These are phyloP conservation scores for Verbena officinalis DNA, from an alignment of 257 asterid genomes.

Conservation along the genomic window DNA sequence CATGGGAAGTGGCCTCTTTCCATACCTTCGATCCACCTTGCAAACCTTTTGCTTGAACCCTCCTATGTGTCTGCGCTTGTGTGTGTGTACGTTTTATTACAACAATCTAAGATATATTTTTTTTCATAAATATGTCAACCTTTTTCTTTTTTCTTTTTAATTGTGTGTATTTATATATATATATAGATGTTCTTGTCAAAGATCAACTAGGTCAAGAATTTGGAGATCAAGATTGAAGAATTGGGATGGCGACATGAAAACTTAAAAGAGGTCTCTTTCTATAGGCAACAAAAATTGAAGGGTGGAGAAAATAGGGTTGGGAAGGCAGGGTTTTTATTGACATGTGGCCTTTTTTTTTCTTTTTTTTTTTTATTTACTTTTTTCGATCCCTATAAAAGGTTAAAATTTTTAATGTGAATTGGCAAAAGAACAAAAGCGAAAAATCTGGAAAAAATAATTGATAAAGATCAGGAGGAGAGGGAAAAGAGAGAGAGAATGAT, in stretches of 20 bases:
- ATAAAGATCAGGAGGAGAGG: background rate
- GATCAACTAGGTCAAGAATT: too few species aligned
- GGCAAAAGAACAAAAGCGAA: background rate
- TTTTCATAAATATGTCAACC: background rate
- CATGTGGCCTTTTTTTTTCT: background rate
- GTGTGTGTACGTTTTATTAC: background rate
- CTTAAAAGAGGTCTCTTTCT: slow-evolving; percentile 1
- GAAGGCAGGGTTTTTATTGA: slow-evolving; percentile 16
- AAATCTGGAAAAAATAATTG: background rate
- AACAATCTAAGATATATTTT: background rate
- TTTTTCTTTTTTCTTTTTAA: background rate
- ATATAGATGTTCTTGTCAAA: background rate
- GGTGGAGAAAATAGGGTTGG: slow-evolving; percentile 12
- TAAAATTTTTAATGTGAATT: background rate
- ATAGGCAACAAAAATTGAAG: slow-evolving; percentile 5
- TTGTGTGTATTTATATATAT: background rate
- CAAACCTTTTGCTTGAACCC: background rate
- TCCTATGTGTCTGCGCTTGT: background rate
- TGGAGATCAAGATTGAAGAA: background rate
- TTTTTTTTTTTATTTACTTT: background rate
- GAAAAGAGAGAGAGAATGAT: background rate
- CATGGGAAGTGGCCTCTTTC: slow-evolving; percentile 37
- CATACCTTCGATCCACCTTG: slow-evolving; percentile 48
- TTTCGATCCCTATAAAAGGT: background rate
- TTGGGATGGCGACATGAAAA: slow-evolving; percentile 2